A percentile compares a stretch with the other conserved stretches of the same genome.
Conservation (phyloP, 2,329 filamentous ascomycete genomes). For the Sporothrix brunneoviolacea region DNA sequence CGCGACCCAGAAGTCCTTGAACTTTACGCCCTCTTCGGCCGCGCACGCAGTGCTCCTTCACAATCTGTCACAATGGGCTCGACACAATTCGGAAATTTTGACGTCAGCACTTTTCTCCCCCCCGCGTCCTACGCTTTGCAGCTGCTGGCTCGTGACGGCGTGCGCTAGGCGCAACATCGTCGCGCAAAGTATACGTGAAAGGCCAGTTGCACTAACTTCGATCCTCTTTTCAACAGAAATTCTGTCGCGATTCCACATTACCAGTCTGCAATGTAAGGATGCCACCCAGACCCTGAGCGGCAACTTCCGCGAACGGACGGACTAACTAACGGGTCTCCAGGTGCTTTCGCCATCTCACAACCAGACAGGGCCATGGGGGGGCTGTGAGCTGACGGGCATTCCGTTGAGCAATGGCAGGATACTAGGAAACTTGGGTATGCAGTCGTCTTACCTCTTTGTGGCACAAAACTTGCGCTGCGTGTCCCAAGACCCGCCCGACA, state of each 20-base stretch:
- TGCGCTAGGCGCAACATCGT: no score
- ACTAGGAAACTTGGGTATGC: conserved; percentile 73
- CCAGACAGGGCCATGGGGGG: conserved; percentile 54
- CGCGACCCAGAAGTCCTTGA: no score
- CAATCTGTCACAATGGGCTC: conserved; percentile 44
- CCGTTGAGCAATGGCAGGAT: conserved; percentile 56
- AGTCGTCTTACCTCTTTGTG: no score
- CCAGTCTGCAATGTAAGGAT: conserved; percentile 73
- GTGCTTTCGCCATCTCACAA: conserved; percentile 57
- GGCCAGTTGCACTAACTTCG: conserved; percentile 7
- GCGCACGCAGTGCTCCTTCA: conserved; percentile 8
- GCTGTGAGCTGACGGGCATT: conserved; percentile 73
- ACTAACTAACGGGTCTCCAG: conserved; percentile 31
- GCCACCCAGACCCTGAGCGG: neutral
- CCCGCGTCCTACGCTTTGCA: no score
- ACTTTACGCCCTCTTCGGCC: neutral
- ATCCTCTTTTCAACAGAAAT: conserved; percentile 49
- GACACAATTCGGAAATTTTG: conserved; percentile 55
- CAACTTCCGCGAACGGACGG: neutral
- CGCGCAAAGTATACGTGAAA: no score
- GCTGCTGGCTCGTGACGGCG: no score
- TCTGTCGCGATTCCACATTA: conserved; percentile 77
- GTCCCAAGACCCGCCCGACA: no score
- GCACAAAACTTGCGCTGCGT: no score
- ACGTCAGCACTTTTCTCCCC: conserved; percentile 34